These are phyloP conservation scores for Penicillium decumbens DNA, from an alignment of 2,329 filamentous ascomycete species.

Conservation along the genomic window DNA sequence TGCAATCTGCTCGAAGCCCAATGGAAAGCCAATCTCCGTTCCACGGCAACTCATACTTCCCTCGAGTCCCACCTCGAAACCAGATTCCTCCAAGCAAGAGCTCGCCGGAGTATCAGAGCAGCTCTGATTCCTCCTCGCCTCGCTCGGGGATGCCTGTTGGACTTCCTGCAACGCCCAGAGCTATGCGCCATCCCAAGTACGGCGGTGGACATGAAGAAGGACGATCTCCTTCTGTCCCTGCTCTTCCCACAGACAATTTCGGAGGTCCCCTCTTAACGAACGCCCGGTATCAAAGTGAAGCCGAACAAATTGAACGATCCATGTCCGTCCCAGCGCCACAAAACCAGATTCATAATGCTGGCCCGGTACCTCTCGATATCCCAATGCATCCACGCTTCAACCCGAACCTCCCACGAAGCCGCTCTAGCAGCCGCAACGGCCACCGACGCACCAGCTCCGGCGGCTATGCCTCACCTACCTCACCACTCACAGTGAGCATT, in stretches of 20 bases:
- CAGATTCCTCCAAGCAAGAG: conserved; percentile 32
- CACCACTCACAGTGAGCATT: conserved; percentile 49
- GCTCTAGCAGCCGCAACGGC: conserved; percentile 39
- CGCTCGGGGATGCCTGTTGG: conserved; percentile 58
- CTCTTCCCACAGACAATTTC: conserved; percentile 49
- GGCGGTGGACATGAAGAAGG: conserved; percentile 43
- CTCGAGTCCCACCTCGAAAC: conserved; percentile 30
- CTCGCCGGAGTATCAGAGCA: conserved; percentile 39
- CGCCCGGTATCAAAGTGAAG: conserved; percentile 37
- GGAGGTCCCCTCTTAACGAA: conserved; percentile 33
- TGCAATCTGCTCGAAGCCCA: conserved; percentile 39
- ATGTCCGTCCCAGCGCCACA: conserved; percentile 39
- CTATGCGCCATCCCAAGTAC: conserved; percentile 77
- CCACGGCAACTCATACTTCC: conserved; percentile 30
- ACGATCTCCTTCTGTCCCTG: conserved; percentile 51
- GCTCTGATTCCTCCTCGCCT: conserved; percentile 39
- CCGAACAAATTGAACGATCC: conserved; percentile 35
- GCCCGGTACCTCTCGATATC: conserved; percentile 28
- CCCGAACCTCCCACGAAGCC: conserved; percentile 37
- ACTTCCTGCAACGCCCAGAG: conserved; percentile 84
- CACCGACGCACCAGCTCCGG: conserved; percentile 29
- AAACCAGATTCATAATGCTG: conserved; percentile 14
- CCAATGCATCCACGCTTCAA: conserved; percentile 42
- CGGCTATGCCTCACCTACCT: conserved; percentile 27
- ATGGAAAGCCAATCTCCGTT: conserved; percentile 44